Evolutionary conservation across 164 flowering plant genomes (phyloP), one percentile per base, ranked within the genome.

Genomic region (Houttuynia cordata): DNA sequence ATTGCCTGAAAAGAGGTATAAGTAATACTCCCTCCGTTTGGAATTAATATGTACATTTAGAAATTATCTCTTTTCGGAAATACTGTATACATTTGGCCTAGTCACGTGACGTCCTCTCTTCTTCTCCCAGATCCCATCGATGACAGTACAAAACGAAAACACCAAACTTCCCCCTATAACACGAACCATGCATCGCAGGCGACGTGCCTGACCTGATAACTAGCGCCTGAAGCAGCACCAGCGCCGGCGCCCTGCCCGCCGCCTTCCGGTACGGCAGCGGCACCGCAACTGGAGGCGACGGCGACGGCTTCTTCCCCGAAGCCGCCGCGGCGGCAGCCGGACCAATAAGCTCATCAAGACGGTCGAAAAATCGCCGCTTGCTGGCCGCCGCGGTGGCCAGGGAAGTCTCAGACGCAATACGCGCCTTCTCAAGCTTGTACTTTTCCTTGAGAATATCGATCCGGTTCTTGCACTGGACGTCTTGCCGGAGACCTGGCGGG

Each of bases 401-500:
- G 25, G 89, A 75, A 18, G 50, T 21, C 23, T 87, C 74, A 41
- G 73, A 63, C 30, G 73, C 63, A 62, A 76, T 67, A 68, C 77
- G 77, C 39, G 86, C 72, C 65, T 83, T 92, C 81, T 92, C 98
- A 61, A 77, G 30, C 83, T 88, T 88, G 60, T 83, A 92, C 79
- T 88, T 88, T 78, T 92, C 88, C 86, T 92, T 92, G 39, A 87
- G 64, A 21, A 96, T 92, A 64, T 92, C 98, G 77, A 92, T 83
- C 60, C 98, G 86, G 68, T 92, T 92, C 82, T 88, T 92, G 60
- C 98, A 92, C 77, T 92, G 98, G 20, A 85, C 83, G 53, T 88
- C 95, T 78, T 85, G 22, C 66, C 67, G 58, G 72, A 74, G 57
- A 80, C 87, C 55, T 84, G 91, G 54, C 74, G 72, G 40, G 81